Evolutionary conservation across 2,329 filamentous ascomycete species (phyloP), one percentile per base, ranked within the genome.

Genomic region (Penicillium palitans): DNA sequence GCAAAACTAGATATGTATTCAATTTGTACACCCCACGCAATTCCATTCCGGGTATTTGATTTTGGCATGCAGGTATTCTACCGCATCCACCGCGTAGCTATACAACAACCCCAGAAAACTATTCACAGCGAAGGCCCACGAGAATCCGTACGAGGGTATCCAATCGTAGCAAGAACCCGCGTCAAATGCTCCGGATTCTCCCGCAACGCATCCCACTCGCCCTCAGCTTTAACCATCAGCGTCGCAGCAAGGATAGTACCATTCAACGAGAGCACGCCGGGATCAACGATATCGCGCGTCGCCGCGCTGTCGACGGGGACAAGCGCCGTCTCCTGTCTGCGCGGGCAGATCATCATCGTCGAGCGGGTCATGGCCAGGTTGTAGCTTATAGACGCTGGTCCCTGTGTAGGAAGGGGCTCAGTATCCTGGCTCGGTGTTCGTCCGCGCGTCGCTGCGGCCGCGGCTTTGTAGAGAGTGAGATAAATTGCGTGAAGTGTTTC

Each of bases 221-320:
- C 75, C 64, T 82, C 73, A 7, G 77, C 72, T 68, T 85, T 86
- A 21, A 86, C 83, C 83, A 86, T 83, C 60, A 85, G 70, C 4
- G 83, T 85, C 1, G 82, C 83, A 1, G 78, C 83, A 4, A 86
- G 73, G 19, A 84, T 75, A 0, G 84, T 86, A 4, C 84, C 84
- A 60, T 86, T 86, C 37, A 85, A 65, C 9, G 79, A 79, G 17
- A 85, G 75, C 41, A 77, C 70, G 9, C 80, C 76, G 2, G 68
- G 68, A 7, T 72, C 71, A 1, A 52, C 61, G 6, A 71, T 59
- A 33, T 71, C 68, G 2, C 48, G 64, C 6, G 75, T 72, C 6
- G 68, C 70, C 7, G 71, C 74, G 35, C 73, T 63, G 17, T 77
- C 73, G 7, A 77, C 68, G 2, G 71, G 71, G 4, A 83, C 71